These are phyloP conservation scores for Cercis canadensis DNA, from an alignment of 306 rosid genomes.

Conservation along the genomic window DNA sequence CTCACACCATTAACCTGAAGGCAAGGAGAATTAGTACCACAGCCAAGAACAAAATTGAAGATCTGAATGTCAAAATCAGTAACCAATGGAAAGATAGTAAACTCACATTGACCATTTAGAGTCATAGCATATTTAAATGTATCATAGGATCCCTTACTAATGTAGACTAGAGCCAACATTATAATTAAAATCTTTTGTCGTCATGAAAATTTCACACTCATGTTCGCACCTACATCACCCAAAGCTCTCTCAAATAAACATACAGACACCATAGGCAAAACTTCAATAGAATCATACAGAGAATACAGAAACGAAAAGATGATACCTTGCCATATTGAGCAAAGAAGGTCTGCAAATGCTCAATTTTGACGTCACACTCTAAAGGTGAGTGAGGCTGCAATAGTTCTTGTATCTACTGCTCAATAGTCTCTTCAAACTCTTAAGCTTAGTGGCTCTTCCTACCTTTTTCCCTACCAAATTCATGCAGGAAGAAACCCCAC, in stretches of 20 bases:
- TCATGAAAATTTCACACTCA: no score
- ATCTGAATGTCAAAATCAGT: neutral
- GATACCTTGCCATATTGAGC: conserved; percentile 15
- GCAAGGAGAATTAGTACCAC: neutral
- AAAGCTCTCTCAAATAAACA: no score
- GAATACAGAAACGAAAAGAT: no score
- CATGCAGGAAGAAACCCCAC: neutral
- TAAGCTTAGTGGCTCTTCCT: neutral
- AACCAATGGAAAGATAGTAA: neutral
- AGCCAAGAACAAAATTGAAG: neutral
- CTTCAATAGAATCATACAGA: no score
- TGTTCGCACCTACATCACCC: no score
- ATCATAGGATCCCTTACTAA: no score
- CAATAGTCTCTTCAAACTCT: conserved; percentile 8
- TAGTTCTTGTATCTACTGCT: conserved; percentile 10
- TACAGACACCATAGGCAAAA: no score
- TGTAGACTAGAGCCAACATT: no score
- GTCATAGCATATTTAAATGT: no score
- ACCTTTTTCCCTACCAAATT: neutral
- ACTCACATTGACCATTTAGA: no score
- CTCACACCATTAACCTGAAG: conserved; percentile 67
- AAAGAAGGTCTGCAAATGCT: conserved; percentile 16
- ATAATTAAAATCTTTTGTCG: no score
- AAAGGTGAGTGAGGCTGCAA: conserved; percentile 18
- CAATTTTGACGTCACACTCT: conserved; percentile 19